phyloP scores from a whole-genome alignment of 257 asterid species.

The Scutellaria barbata region DNA sequence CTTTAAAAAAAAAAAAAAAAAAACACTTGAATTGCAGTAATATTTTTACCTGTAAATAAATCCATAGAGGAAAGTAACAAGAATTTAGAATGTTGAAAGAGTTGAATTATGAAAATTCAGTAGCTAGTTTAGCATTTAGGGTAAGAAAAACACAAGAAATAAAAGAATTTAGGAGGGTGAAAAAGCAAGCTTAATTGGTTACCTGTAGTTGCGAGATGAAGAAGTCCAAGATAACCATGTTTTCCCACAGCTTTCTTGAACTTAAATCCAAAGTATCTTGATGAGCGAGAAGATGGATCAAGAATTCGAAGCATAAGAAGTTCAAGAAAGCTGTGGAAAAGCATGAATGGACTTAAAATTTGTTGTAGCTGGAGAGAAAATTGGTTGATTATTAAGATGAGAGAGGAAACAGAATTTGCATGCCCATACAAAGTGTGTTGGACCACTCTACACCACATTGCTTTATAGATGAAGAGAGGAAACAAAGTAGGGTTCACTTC shows the following conservation, averaged over 20 bases:
- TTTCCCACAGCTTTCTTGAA: slow-evolving; percentile 59
- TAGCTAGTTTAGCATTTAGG: background rate
- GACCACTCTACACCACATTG: slow-evolving; percentile 40
- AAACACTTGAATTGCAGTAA: background rate
- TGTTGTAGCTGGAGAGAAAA: background rate
- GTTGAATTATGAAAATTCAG: slow-evolving; percentile 2
- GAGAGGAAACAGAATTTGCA: slow-evolving; percentile 29
- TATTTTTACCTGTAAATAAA: background rate
- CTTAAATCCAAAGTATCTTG: slow-evolving; percentile 27
- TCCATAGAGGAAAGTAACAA: background rate
- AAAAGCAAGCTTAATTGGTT: background rate
- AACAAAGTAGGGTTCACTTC: slow-evolving; percentile 52
- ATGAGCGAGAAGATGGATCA: slow-evolving; percentile 7
- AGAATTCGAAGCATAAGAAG: slow-evolving; percentile 40
- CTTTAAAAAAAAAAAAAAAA: background rate
- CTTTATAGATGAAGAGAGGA: slow-evolving; percentile 42
- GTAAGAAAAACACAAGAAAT: background rate
- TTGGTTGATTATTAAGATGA: no score
- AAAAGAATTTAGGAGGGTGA: background rate
- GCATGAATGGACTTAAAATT: slow-evolving; percentile 59
- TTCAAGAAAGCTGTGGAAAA: slow-evolving; percentile 97
- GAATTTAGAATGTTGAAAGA: background rate
- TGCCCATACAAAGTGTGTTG: slow-evolving; percentile 36
- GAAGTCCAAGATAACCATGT: slow-evolving; percentile 41
- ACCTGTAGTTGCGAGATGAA: no score